Base-by-base conservation (phyloP, 176 grass and related monocot species). In the Zizania latifolia region DNA sequence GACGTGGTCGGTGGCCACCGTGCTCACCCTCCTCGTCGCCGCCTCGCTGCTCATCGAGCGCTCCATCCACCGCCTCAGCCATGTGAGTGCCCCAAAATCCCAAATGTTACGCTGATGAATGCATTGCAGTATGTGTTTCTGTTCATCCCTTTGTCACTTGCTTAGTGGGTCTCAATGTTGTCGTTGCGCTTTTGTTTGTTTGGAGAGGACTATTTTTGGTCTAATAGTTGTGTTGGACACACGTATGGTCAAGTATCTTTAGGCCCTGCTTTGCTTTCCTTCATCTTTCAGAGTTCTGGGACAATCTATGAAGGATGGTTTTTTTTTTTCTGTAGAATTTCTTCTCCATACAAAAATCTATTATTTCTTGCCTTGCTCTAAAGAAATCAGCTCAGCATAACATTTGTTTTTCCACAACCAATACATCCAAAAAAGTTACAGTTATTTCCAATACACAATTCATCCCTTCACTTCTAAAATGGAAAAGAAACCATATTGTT, bases 1-100 rank as follows among this genome's bases (percentile, higher is more conserved):
- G 3, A 98, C 94, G 19, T 98, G 94, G 94, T 98, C 94, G n/a
- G 94, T 94, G 46, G 94, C 94, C 51, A 87, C 84, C 60, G 91
- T 98, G 66, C 63, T 98, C 69, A 98, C 94, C 0, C 81, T 98
- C 79, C 88, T 98, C 66, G 91, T 98, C 66, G 88, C 89, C 10
- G 71, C 76, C 81, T 98, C 90, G 45, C 88, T 98, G 82, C 50
- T 98, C 23, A 83, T 98, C 75, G 94, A 98, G 89, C 88, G 94
- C 73, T 98, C 94, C 76, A 90, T 98, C 70, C 91, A 98, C 68
- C 86, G 84, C 2, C 79, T 98, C 43, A 98, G 94, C 86, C 69
- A 85, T 71, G 94, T 97, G 60, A 91, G 90, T 83, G 27, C 24
- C 31, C 9, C 41, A 50, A 50, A 23, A n/a, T n/a, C 33, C 63